These are phyloP conservation scores for Mortierella sp. DNA, from an alignment of 371 early-diverging fungal species.

Conservation along the genomic window DNA sequence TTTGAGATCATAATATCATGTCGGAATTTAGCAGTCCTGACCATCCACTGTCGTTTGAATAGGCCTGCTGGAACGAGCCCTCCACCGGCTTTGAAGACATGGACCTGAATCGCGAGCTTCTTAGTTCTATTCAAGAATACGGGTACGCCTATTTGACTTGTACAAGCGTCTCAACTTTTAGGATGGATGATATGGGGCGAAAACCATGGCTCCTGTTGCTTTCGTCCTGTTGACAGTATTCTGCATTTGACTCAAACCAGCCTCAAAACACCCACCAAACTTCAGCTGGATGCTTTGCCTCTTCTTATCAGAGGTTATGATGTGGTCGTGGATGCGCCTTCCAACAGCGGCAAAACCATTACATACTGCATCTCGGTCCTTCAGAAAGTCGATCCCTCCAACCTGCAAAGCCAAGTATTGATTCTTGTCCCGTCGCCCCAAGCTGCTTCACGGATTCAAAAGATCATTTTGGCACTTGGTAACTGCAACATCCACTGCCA, in stretches of 20 bases:
- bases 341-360: slow-evolving; percentile 96
- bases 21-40: no score
- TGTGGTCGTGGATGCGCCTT: slow-evolving; percentile 93
- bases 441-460: slow-evolving; percentile 80
- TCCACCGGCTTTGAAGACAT: slow-evolving; percentile 11
- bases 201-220: slow-evolving; percentile 56
- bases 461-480: slow-evolving; percentile 80
- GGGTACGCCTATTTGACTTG: slow-evolving; percentile 6
- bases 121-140: slow-evolving; percentile 19
- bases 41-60: no score
- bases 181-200: not conserved
- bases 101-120: slow-evolving; percentile 9
- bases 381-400: slow-evolving; percentile 79
- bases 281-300: slow-evolving; percentile 73
- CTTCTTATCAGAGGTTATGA: slow-evolving; percentile 76
- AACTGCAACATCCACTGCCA: slow-evolving; percentile 87
- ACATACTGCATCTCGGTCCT: slow-evolving; percentile 92
- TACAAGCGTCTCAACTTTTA: not conserved
- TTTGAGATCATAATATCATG: no score
- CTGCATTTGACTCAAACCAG: slow-evolving; percentile 26
- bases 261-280: slow-evolving; percentile 87
- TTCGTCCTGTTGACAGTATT: not conserved
- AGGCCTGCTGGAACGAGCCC: not conserved
- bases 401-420: slow-evolving; percentile 82
- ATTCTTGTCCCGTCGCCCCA: slow-evolving; percentile 87